These are phyloP conservation scores for Nakaseomyces bracarensis DNA, from an alignment of 1,139 yeast genomes.

Conservation along the genomic window DNA sequence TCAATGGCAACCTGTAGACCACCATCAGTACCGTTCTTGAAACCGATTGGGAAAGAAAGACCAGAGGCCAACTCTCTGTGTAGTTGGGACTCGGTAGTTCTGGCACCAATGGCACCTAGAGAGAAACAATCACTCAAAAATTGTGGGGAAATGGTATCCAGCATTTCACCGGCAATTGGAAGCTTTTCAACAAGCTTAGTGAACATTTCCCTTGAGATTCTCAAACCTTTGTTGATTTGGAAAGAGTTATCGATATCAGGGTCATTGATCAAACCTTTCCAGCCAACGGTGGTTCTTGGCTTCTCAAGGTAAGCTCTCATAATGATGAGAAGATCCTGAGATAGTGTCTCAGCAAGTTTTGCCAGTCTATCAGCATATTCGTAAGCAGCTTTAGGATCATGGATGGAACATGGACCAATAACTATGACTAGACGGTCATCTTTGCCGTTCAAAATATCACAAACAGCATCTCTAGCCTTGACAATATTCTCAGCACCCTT, in stretches of 20 bases:
- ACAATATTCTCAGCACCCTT: slow-evolving; percentile 54
- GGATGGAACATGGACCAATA: slow-evolving; percentile 95
- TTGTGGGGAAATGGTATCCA: slow-evolving; percentile 94
- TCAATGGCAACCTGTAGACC: slow-evolving; percentile 85
- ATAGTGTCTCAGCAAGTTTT: slow-evolving; percentile 51
- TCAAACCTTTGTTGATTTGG: slow-evolving; percentile 88
- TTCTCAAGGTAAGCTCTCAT: slow-evolving; percentile 98
- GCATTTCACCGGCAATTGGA: slow-evolving; percentile 96
- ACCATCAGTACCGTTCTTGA: slow-evolving; percentile 97
- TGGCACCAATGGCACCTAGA: slow-evolving; percentile 94
- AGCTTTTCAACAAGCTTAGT: slow-evolving; percentile 69
- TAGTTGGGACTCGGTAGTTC: slow-evolving; percentile 94
- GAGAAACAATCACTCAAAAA: slow-evolving; percentile 83
- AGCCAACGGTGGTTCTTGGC: slow-evolving; percentile 97
- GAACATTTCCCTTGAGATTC: slow-evolving; percentile 81
- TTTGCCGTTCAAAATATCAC: slow-evolving; percentile 59
- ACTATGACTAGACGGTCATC: slow-evolving; percentile 77
- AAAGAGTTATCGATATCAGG: slow-evolving; percentile 93
- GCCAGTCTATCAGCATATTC: slow-evolving; percentile 72
- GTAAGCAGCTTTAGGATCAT: slow-evolving; percentile 85
- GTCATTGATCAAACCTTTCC: slow-evolving; percentile 97
- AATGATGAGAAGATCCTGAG: slow-evolving; percentile 71
- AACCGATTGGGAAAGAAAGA: slow-evolving; percentile 91
- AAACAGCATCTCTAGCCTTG: slow-evolving; percentile 69
- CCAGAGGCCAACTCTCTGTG: slow-evolving; percentile 96